Evolutionary conservation across 1,139 yeast genomes (phyloP).

Genomic region (Hansenula sp.): DNA sequence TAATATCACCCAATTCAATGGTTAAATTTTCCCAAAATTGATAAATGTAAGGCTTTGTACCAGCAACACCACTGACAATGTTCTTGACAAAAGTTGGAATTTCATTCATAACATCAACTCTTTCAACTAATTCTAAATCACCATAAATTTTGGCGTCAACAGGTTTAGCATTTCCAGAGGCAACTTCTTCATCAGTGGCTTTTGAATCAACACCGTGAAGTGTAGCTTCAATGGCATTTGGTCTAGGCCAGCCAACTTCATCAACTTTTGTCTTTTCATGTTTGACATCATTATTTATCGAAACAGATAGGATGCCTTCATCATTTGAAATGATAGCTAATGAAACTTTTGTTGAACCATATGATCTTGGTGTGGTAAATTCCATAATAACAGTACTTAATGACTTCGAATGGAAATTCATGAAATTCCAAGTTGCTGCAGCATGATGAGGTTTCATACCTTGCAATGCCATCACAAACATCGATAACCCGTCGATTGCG

Average conservation of each 20-base stretch:
- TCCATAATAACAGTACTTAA: slow-evolving; percentile 86
- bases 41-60: slow-evolving; percentile 91
- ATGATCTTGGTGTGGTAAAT: slow-evolving; percentile 89
- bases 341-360: slow-evolving; percentile 77
- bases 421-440: slow-evolving; percentile 93
- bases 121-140: slow-evolving; percentile 64
- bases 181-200: slow-evolving; percentile 35
- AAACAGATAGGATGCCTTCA: slow-evolving; percentile 60
- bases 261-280: slow-evolving; percentile 62
- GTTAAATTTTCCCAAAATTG: slow-evolving; percentile 66
- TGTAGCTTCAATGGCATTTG: slow-evolving; percentile 59
- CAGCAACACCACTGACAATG: slow-evolving; percentile 91
- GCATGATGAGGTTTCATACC: slow-evolving; percentile 99
- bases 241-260: slow-evolving; percentile 92
- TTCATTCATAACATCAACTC: slow-evolving; percentile 97
- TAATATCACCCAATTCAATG: slow-evolving; percentile 32
- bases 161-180: slow-evolving; percentile 26
- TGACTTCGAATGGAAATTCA: slow-evolving; percentile 78
- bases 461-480: slow-evolving; percentile 97
- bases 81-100: slow-evolving; percentile 91
- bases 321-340: slow-evolving; percentile 70
- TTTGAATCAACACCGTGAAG: slow-evolving; percentile 45
- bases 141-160: slow-evolving; percentile 48
- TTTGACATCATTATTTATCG: slow-evolving; percentile 60
- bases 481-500: slow-evolving; percentile 53